These are phyloP conservation scores for Leccinum truebloodii DNA, from an alignment of 768 basidiomycete genomes.

Conservation along the genomic window DNA sequence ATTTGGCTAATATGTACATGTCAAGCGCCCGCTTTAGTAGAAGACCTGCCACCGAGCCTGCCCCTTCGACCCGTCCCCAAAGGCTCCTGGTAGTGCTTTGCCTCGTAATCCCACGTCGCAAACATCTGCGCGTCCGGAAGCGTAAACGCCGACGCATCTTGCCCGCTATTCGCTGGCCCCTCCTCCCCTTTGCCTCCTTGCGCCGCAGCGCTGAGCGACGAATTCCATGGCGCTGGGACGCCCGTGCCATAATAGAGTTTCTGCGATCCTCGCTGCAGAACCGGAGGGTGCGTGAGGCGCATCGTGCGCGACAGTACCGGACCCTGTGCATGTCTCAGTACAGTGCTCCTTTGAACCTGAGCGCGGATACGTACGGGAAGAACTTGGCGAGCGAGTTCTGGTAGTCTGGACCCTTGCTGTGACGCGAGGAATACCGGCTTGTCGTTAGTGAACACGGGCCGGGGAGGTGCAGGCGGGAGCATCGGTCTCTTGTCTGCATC, in stretches of 20 bases:
- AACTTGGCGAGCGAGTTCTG: slow-evolving; percentile 63
- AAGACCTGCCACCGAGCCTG: slow-evolving; percentile 12
- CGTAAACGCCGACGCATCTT: slow-evolving; percentile 32
- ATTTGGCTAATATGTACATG: not conserved
- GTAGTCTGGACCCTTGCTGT: slow-evolving; percentile 64
- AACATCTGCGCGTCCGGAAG: slow-evolving; percentile 51
- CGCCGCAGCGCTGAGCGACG: slow-evolving; percentile 25
- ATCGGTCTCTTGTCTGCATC: slow-evolving; percentile 47
- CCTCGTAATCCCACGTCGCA: slow-evolving; percentile 52
- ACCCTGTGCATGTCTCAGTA: slow-evolving; percentile 40
- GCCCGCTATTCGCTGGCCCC: slow-evolving; percentile 15
- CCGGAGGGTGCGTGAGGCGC: slow-evolving; percentile 64
- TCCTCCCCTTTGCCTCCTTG: slow-evolving; percentile 31
- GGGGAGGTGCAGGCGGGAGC: slow-evolving; percentile 39
- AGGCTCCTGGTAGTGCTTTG: slow-evolving; percentile 42
- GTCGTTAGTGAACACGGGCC: slow-evolving; percentile 44
- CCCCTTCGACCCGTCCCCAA: slow-evolving; percentile 33
- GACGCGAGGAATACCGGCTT: slow-evolving; percentile 65
- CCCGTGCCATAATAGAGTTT: slow-evolving; percentile 44
- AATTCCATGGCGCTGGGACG: slow-evolving; percentile 47
- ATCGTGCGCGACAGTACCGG: slow-evolving; percentile 59
- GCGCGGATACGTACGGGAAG: slow-evolving; percentile 61
- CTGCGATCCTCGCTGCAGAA: slow-evolving; percentile 49
- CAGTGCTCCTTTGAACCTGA: not conserved
- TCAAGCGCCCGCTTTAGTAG: not conserved